Evolutionary conservation across 2,329 filamentous ascomycete genomes (phyloP), one percentile per base, ranked within the genome.

Genomic region (Setomelanomma holmii): DNA sequence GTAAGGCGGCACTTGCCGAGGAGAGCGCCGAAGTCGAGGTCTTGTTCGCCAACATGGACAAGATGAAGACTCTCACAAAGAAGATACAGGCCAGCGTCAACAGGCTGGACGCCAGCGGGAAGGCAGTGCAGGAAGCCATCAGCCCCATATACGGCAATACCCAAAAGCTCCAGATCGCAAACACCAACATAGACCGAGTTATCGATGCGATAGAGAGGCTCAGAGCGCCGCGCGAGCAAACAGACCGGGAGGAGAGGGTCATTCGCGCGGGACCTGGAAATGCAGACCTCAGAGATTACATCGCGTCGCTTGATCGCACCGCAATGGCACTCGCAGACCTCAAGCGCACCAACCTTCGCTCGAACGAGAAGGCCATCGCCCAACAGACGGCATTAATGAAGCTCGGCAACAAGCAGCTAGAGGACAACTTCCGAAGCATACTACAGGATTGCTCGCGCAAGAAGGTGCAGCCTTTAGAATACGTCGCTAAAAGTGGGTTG

Each of bases 111-210:
- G 86, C 88, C 33, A 96, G 91, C 46, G 95, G 93, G 16, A 91
- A 92, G 76, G 93, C 89, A 54, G 92, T 98, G 17, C 89, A 91
- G 67, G 91, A 96, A 69, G 93, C 96, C 10, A 92, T 96, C 49
- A 91, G 91, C 0, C 95, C 95, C 7, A 88, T 99, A 36, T 96
- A 93, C 71, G 90, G 89, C 65, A 96, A 97, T 75, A 98, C 95
- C 0, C 90, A 91, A 75, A 89, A 87, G 57, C 82, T 98, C 19
- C 95, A 98, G 75, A 84, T 88, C n/a, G 85, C 96, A 30, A 92
- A 90, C 61, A 87, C 84, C 61, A 99, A 99, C 71, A 90, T 98
- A 65, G 93, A 98, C 69, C 84, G 85, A 56, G 86, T 97, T 30
- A 85, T 96, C 53, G 83, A 88, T 57, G 91, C 93, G 16, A 98